Evolutionary conservation across 2,329 filamentous ascomycete genomes (phyloP).

Genomic region (Hawksworthiomyces lignivorus): DNA sequence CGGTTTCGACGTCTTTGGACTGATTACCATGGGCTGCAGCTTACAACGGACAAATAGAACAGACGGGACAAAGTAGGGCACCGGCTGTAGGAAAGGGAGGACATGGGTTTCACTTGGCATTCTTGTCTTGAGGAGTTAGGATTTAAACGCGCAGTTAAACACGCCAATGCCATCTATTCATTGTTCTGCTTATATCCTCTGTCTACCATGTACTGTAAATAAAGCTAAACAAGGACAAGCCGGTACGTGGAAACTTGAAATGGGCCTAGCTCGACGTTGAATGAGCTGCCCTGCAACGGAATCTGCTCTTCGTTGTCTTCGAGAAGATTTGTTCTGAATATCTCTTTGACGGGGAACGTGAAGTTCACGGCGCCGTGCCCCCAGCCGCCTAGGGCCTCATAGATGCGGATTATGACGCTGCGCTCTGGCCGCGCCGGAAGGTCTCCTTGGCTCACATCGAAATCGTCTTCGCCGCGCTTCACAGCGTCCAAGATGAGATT

Average conservation of each 20-base stretch:
- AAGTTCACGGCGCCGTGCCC: constrained; percentile 49
- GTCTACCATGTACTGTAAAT: too few species aligned
- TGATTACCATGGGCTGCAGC: too few species aligned
- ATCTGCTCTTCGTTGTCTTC: constrained; percentile 77
- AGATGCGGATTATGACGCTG: constrained; percentile 78
- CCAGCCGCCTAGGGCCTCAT: constrained; percentile 80
- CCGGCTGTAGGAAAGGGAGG: too few species aligned
- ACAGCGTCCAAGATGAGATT: constrained; percentile 79
- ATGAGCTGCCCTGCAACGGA: constrained; percentile 34
- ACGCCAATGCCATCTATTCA: too few species aligned
- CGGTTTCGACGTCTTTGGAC: too few species aligned
- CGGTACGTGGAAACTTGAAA: constrained; percentile 79
- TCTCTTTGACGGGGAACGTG: constrained; percentile 63
- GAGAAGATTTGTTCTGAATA: constrained; percentile 75
- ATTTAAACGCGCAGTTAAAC: too few species aligned
- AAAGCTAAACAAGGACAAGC: too few species aligned
- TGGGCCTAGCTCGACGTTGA: constrained; percentile 60
- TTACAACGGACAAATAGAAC: too few species aligned
- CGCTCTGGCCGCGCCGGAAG: constrained; percentile 53
- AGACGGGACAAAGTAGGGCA: too few species aligned
- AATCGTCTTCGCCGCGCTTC: constrained; percentile 88
- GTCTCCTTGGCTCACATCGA: constrained; percentile 58
- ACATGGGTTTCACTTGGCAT: too few species aligned
- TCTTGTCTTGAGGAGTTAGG: too few species aligned
- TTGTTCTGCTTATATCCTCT: too few species aligned